These are phyloP conservation scores for Blepharisma stoltei DNA, from an alignment of 73 alveolate genomes.

Conservation along the genomic window DNA sequence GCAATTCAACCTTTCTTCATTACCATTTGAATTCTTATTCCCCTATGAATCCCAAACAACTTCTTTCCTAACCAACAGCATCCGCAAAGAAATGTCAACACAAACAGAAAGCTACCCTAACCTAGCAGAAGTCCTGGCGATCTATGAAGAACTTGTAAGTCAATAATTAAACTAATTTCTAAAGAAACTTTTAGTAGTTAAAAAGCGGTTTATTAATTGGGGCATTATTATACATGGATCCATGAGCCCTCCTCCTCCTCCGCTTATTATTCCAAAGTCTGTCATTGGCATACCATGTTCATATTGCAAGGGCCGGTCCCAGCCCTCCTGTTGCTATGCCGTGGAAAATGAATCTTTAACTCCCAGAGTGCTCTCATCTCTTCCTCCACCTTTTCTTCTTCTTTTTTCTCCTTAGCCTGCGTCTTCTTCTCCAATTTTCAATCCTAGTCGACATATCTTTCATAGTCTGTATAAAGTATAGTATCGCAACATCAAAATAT, in stretches of 20 bases:
- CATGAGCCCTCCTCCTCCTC: not conserved
- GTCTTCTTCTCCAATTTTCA: conserved; percentile 87
- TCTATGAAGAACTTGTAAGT: too few species aligned
- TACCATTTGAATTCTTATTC: conserved; percentile 13
- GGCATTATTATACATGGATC: too few species aligned
- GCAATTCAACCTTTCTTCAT: not conserved
- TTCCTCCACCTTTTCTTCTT: conserved; percentile 60
- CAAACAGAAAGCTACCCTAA: too few species aligned
- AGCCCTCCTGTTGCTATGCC: conserved; percentile 58
- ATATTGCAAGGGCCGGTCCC: not conserved
- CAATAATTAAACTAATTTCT: too few species aligned
- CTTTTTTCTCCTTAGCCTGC: conserved; percentile 91
- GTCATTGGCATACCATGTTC: conserved; percentile 17
- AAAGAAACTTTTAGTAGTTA: too few species aligned
- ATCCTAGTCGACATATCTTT: conserved; percentile 86
- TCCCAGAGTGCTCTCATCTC: conserved; percentile 69
- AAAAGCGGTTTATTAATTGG: too few species aligned
- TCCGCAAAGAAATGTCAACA: too few species aligned
- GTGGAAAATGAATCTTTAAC: conserved; percentile 46
- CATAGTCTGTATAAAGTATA: conserved; percentile 94
- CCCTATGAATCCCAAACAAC: not conserved
- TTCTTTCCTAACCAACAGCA: too few species aligned
- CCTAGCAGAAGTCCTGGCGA: too few species aligned
- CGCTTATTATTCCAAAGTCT: too few species aligned
- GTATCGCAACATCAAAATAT: conserved; percentile 94